phyloP scores from a whole-genome alignment of 164 flowering plant genomes.

The Santalum album region DNA sequence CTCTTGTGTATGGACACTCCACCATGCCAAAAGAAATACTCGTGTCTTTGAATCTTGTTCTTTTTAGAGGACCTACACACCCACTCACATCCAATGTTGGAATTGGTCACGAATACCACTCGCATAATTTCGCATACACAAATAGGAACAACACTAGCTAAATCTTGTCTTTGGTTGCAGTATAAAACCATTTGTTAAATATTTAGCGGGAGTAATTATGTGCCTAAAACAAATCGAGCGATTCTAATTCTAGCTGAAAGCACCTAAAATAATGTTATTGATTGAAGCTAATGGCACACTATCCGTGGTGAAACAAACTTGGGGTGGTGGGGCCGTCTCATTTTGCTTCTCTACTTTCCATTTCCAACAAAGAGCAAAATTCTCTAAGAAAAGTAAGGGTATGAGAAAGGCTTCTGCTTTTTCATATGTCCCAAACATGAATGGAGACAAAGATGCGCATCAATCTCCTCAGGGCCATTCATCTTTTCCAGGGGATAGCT shows the following conservation, averaged over 20 bases:
- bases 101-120: conserved; percentile 1
- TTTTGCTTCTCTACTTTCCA: conserved; percentile 12
- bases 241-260: conserved; percentile 12
- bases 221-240: conserved; percentile 10
- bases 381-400: conserved; percentile 5
- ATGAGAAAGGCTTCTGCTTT: conserved; percentile 13
- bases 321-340: background rate
- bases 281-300: conserved; percentile 37
- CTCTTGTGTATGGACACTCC: conserved; percentile 23
- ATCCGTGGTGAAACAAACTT: conserved; percentile 23
- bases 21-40: conserved; percentile 22
- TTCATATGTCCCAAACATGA: conserved; percentile 7
- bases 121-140: background rate
- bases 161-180: background rate
- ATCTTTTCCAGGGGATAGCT: conserved; percentile 19
- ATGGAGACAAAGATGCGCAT: conserved; percentile 30
- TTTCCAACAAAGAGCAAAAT: conserved; percentile 9
- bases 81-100: conserved; percentile 19
- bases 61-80: conserved; percentile 15
- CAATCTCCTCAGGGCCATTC: conserved; percentile 15
- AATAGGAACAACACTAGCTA: too few relatives aligned
- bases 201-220: background rate
- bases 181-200: background rate
- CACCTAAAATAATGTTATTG: conserved; percentile 26
- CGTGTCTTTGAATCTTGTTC: conserved; percentile 29